Evolutionary conservation across 2,329 filamentous ascomycete species (phyloP).

Genomic region (Microcyclospora pomicola): DNA sequence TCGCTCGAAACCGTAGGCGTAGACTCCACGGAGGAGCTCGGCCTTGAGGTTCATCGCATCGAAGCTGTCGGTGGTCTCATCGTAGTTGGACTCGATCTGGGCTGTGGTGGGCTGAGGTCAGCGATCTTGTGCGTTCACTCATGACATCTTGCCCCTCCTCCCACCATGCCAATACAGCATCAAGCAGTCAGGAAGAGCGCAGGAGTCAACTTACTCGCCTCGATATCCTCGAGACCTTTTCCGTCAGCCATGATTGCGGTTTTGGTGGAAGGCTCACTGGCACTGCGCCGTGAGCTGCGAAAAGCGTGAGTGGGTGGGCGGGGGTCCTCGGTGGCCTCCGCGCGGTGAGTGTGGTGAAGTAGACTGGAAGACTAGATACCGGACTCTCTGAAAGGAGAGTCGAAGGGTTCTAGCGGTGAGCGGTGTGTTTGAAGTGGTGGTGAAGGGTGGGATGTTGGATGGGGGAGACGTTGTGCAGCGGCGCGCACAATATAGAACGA

Average conservation of each 20-base stretch:
- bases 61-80: slow-evolving; percentile 98
- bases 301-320: slow-evolving; percentile 25
- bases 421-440: slow-evolving; percentile 14
- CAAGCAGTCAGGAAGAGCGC: not conserved
- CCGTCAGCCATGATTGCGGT: slow-evolving; percentile 96
- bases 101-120: slow-evolving; percentile 38
- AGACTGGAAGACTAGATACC: slow-evolving; percentile 31
- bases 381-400: slow-evolving; percentile 33
- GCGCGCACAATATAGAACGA: not conserved
- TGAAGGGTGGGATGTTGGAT: slow-evolving; percentile 11
- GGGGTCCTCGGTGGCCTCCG: slow-evolving; percentile 26
- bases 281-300: slow-evolving; percentile 55
- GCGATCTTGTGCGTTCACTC: slow-evolving; percentile 8
- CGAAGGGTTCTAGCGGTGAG: slow-evolving; percentile 26
- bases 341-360: slow-evolving; percentile 21
- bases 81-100: slow-evolving; percentile 99
- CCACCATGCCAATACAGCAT: not conserved
- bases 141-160: not conserved
- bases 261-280: slow-evolving; percentile 42
- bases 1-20: slow-evolving; percentile 99
- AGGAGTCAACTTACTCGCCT: slow-evolving; percentile 59
- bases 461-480: slow-evolving; percentile 15
- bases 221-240: slow-evolving; percentile 96
- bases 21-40: slow-evolving; percentile 96
- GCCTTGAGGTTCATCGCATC: slow-evolving; percentile 95